Conservation (phyloP, 1,284 basidiomycete genomes). For the Naganishia liquefaciens region DNA sequence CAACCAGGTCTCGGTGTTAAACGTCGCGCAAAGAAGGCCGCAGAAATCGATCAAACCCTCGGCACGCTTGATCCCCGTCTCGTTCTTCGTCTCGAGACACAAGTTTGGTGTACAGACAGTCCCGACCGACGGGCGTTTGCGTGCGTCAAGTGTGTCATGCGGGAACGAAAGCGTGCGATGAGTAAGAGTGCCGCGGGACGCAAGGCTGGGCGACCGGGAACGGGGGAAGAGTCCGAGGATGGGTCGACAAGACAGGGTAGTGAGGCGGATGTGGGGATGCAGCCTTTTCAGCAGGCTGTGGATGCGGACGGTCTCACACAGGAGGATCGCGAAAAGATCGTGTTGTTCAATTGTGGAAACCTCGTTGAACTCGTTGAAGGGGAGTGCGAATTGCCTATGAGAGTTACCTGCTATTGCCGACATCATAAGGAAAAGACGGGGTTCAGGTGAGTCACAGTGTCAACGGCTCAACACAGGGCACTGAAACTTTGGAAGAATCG, state of each 20-base stretch:
- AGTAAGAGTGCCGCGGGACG: conserved; percentile 18
- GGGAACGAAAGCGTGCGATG: conserved; percentile 29
- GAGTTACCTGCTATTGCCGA: conserved; percentile 98
- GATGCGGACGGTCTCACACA: conserved; percentile 37
- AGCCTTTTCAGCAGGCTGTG: not conserved
- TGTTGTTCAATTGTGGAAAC: conserved; percentile 94
- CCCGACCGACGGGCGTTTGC: conserved; percentile 30
- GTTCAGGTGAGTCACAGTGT: conserved; percentile 61
- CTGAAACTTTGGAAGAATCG: conserved; percentile 62
- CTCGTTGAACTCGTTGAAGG: conserved; percentile 87
- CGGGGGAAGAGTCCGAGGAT: not conserved
- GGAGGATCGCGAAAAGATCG: conserved; percentile 64
- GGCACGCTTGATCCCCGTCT: conserved; percentile 1
- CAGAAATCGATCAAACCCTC: conserved; percentile 25
- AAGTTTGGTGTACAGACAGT: conserved; percentile 33
- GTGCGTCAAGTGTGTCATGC: conserved; percentile 32
- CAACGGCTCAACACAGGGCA: not conserved
- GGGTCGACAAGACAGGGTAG: conserved; percentile 6
- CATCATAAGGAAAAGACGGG: conserved; percentile 98
- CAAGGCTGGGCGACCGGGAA: conserved; percentile 24
- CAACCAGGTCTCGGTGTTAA: conserved; percentile 31
- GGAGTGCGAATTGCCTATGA: conserved; percentile 82
- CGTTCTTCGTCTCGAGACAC: conserved; percentile 30
- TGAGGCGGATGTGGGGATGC: not conserved
- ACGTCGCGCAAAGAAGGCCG: conserved; percentile 26